Percentiles rank a stretch among this genome's conserved stretches.
Evolutionary conservation across 2,329 filamentous ascomycete genomes (phyloP).

Genomic region (Lachnellula cervina): DNA sequence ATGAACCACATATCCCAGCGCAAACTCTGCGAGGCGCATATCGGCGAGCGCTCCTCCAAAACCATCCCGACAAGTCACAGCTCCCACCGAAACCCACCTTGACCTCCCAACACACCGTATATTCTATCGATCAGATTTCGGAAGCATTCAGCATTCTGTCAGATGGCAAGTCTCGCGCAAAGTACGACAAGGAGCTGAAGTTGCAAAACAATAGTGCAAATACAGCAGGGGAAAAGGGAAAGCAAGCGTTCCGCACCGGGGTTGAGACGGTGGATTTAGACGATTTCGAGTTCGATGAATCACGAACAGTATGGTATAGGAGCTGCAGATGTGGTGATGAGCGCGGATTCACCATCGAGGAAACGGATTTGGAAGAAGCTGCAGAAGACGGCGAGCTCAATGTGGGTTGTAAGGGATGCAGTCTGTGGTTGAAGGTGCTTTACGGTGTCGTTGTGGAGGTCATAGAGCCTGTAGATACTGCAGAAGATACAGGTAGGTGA

Average conservation of each 20-base stretch:
- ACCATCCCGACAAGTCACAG: constrained; percentile 49
- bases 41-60: constrained; percentile 56
- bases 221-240: constrained; percentile 10
- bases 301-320: constrained; percentile 45
- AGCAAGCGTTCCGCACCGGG: constrained; percentile 47
- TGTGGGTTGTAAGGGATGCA: constrained; percentile 62
- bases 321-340: constrained; percentile 61
- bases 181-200: constrained; percentile 51
- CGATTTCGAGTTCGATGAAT: constrained; percentile 53
- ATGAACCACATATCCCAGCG: constrained; percentile 39
- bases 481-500: not conserved
- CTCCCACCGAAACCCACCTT: constrained; percentile 6
- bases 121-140: constrained; percentile 60
- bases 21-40: constrained; percentile 58
- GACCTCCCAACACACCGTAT: constrained; percentile 25
- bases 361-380: constrained; percentile 55
- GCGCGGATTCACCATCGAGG: constrained; percentile 53
- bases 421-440: constrained; percentile 60
- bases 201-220: constrained; percentile 20
- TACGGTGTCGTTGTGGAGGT: constrained; percentile 50
- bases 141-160: constrained; percentile 54
- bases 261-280: constrained; percentile 62
- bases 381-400: constrained; percentile 55
- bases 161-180: constrained; percentile 41
- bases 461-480: constrained; percentile 5